Evolutionary conservation across 2,329 filamentous ascomycete species (phyloP), one percentile per base, ranked within the genome.

Genomic region (Boeremia exigua): DNA sequence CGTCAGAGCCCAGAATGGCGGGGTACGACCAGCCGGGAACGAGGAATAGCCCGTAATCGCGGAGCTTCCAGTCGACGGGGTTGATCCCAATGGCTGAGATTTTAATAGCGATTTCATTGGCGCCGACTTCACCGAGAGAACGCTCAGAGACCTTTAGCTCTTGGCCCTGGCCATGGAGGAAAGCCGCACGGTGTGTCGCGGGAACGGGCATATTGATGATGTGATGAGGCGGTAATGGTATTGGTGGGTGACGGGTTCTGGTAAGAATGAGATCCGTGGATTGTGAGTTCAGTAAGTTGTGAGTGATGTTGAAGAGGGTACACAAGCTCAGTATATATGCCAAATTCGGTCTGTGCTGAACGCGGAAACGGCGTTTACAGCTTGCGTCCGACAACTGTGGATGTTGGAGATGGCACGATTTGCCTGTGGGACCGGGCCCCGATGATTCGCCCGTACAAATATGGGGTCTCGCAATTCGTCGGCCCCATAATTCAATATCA

Each of bases 51-150:
- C 79, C 81, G 6, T 67, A 58, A 23, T 75, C 69, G n/a, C 78
- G 80, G 70, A 79, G 77, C 40, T 70, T 40, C 46, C 17, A 53
- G 54, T 84, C 81, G 46, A 80, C 73, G 2, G 81, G 80, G 56
- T 84, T 84, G 33, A 83, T 66, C 12, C 80, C 81, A 5, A 82
- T 66, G 3, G 80, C 78, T 46, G 80, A 79, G 60, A 82, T 77
- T 1, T 67, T 75, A 49, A 84, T 69, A 23, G 83, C 79, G 47
- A 84, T 69, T 38, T 84, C 80, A 28, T 62, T 65, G 15, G 78
- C 77, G 0, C 80, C 79, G 37, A 81, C 78, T 7, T 76, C 77
- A 4, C 79, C 80, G 0, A 80, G 82, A 0, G 68, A 58, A 3
- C 79, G 78, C 11, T 67, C 25, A 51, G 71, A 34, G 12, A 48